Percentiles rank a stretch among this genome's conserved stretches.
These are phyloP conservation scores for Thyridium curvatum DNA, from an alignment of 2,329 filamentous ascomycete species.

Conservation along the genomic window DNA sequence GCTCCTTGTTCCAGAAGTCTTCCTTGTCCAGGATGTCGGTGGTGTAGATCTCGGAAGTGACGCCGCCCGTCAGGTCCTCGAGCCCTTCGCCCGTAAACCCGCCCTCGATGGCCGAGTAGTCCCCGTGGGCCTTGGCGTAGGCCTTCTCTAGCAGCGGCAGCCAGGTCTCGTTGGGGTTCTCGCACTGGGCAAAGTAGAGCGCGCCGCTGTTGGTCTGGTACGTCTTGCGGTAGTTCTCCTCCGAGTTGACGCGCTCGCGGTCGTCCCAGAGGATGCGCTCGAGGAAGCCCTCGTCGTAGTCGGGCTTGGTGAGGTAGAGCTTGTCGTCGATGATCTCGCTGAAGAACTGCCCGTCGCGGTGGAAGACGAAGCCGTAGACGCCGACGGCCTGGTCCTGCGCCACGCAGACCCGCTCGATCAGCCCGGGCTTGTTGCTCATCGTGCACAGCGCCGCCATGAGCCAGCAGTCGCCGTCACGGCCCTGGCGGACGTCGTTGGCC, in stretches of 20 bases:
- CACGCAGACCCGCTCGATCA: conserved; percentile 71
- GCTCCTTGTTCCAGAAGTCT: conserved; percentile 75
- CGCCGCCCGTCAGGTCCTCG: conserved; percentile 58
- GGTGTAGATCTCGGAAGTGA: conserved; percentile 62
- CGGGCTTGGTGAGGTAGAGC: conserved; percentile 48
- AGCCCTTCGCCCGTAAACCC: conserved; percentile 47
- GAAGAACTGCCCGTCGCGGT: conserved; percentile 71
- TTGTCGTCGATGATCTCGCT: conserved; percentile 53
- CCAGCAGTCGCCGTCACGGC: conserved; percentile 78
- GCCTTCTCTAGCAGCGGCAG: conserved; percentile 67
- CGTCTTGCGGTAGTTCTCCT: conserved; percentile 53
- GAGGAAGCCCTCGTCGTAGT: conserved; percentile 54
- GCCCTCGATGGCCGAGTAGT: conserved; percentile 66
- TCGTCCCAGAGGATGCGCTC: conserved; percentile 40
- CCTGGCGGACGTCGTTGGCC: conserved; percentile 73
- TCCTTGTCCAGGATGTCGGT: conserved; percentile 73
- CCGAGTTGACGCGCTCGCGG: conserved; percentile 41
- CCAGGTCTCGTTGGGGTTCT: conserved; percentile 66
- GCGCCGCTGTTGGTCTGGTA: conserved; percentile 64
- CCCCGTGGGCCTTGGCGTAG: conserved; percentile 68
- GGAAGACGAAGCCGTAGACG: conserved; percentile 82
- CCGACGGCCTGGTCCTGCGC: conserved; percentile 66
- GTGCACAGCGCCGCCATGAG: conserved; percentile 75
- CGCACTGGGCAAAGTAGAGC: conserved; percentile 65
- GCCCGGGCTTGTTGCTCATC: conserved; percentile 62